Conservation (phyloP, 495 filamentous ascomycete species). For the Hypoxylon fragiforme region DNA sequence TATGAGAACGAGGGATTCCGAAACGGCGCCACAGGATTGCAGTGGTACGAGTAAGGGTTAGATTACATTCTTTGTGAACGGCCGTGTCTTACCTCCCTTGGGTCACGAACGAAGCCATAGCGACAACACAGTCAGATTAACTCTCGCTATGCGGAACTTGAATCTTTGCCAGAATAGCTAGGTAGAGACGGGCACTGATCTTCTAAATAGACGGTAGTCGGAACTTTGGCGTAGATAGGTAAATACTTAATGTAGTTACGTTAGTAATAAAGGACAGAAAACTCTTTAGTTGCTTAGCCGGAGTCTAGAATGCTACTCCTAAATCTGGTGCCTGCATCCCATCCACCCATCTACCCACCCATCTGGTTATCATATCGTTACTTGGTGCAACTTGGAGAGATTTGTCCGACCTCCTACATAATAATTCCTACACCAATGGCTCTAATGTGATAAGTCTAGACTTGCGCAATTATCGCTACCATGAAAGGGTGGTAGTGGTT, state of each 20-base stretch:
- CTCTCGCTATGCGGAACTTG: background rate
- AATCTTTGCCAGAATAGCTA: background rate
- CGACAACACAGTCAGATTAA: background rate
- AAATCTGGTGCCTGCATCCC: background rate
- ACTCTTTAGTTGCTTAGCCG: constrained; percentile 20
- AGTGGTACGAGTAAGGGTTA: background rate
- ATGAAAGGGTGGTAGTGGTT: background rate
- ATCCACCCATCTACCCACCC: no score
- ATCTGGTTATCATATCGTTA: background rate
- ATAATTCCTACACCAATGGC: constrained; percentile 1
- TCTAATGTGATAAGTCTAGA: background rate
- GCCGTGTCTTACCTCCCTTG: constrained; percentile 18
- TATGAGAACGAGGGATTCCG: background rate
- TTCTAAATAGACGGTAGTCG: background rate
- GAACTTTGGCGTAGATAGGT: background rate
- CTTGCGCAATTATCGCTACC: background rate
- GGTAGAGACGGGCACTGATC: background rate
- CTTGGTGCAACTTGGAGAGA: constrained; percentile 1
- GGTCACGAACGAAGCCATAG: background rate
- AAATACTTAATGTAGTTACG: background rate
- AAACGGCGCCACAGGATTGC: background rate
- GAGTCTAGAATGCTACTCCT: constrained; percentile 3
- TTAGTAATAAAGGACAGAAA: constrained; percentile 3
- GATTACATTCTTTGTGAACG: constrained; percentile 10
- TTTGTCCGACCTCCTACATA: constrained; percentile 20